A percentile compares a stretch with the other conserved stretches of the same genome.
phyloP scores from a whole-genome alignment of 371 early-diverging fungal genomes.

The Apophysomyces elegans region DNA sequence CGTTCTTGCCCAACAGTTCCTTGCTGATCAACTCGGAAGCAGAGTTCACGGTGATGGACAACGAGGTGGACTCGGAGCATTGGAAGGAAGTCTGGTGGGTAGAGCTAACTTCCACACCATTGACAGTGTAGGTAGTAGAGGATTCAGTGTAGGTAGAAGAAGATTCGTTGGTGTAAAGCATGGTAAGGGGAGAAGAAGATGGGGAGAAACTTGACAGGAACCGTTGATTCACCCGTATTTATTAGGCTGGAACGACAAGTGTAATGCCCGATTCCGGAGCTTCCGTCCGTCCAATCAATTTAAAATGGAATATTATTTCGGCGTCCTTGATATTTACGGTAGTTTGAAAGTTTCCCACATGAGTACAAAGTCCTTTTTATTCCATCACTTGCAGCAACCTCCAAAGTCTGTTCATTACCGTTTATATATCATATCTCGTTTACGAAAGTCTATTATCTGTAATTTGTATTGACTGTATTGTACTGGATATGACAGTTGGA shows the following conservation, averaged over 20 bases:
- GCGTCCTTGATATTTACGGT: slow-evolving; percentile 8
- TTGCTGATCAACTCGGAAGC: slow-evolving; percentile 46
- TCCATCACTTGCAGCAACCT: neutral
- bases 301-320: slow-evolving; percentile 5
- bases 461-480: too few relatives aligned
- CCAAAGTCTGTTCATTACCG: neutral
- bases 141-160: slow-evolving; percentile 8
- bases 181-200: slow-evolving; percentile 1
- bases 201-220: slow-evolving; percentile 6
- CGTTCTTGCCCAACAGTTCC: slow-evolving; percentile 61
- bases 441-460: neutral
- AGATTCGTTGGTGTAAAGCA: slow-evolving; percentile 6
- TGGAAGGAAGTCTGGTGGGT: slow-evolving; percentile 7
- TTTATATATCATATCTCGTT: neutral
- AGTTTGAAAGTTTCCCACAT: slow-evolving; percentile 8
- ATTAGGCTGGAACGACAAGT: neutral
- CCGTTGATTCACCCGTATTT: slow-evolving; percentile 5
- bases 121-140: neutral
- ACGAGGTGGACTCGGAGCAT: slow-evolving; percentile 24
- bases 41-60: slow-evolving; percentile 45
- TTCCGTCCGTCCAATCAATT: neutral
- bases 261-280: slow-evolving; percentile 4
- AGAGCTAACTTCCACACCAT: slow-evolving; percentile 6
- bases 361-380: slow-evolving; percentile 5
- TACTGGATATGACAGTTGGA: too few relatives aligned